Base-by-base conservation (phyloP, 2,329 filamentous ascomycete species). In the Colletotrichum tamarilloi region DNA sequence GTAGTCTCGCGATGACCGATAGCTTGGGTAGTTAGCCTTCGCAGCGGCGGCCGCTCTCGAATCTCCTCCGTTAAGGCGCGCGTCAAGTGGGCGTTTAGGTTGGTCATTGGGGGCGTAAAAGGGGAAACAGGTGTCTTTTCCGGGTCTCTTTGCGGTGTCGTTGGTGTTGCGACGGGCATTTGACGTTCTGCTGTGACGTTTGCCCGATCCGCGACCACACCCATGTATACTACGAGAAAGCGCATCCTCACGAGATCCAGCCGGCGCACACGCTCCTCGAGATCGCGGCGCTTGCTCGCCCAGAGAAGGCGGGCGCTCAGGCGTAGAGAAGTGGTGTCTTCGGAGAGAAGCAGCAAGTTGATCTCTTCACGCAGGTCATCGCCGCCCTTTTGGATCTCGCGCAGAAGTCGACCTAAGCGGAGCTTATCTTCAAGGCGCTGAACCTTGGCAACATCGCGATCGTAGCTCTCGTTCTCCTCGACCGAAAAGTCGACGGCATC, bases 181-280 rank as follows among this genome's bases (percentile, higher is more conserved):
- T 57, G 49, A 30, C 52, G 62, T 19, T 74, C 72, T 11, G 78
- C 77, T 64, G 81, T 81, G 46, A 82, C 79, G 49, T 53, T 77
- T 19, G 80, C 79, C 57, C 79, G 80, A 12, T 83, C 80, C 14
- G 87, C 83, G 66, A 92, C 85, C 73, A 91, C 86, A 75, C 90
- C 88, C 88, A 92, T 89, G 80, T 91, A 91, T 49, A 91, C 85
- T 46, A 92, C 89, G 38, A 92, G 81, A 78, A 92, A 92, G 74
- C 90, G 87, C 89, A 91, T 91, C 78, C 90, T 86, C 78, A 92
- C 79, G 77, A 92, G 81, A 76, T 92, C 91, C 53, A 92, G 82
- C 59, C 90, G 84, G 68, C 88, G 86, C 67, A 92, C 83, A 64
- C 88, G 86, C 75, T 90, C 89, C 79, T 91, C 88, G 62, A 92